A percentile compares a stretch with the other conserved stretches of the same genome.
phyloP scores from a whole-genome alignment of 805 yeast species.

The Blastobotrys robertii region DNA sequence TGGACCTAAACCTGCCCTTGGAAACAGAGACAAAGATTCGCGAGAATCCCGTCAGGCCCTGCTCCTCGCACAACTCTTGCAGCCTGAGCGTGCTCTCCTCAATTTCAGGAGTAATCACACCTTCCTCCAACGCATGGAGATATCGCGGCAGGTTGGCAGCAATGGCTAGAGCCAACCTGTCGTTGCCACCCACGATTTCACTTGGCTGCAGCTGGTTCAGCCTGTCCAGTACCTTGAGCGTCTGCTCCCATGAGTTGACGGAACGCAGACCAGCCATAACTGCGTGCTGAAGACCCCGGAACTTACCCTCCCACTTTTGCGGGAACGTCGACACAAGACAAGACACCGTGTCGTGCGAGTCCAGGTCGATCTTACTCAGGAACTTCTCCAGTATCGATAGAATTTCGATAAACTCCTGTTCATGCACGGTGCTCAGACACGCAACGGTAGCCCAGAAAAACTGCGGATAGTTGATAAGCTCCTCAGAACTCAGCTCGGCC shows the following conservation, averaged over 20 bases:
- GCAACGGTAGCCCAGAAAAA: conserved; percentile 94
- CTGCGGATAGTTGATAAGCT: conserved; percentile 81
- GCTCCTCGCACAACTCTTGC: conserved; percentile 49
- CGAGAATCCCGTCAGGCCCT: conserved; percentile 49
- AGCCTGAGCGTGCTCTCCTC: conserved; percentile 46
- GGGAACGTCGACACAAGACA: conserved; percentile 84
- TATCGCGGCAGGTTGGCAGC: conserved; percentile 78
- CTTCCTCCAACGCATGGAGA: conserved; percentile 63
- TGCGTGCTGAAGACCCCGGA: conserved; percentile 76
- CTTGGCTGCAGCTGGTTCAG: conserved; percentile 58
- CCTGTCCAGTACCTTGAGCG: conserved; percentile 63
- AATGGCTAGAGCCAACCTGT: conserved; percentile 60
- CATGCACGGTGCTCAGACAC: conserved; percentile 79
- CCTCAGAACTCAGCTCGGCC: conserved; percentile 70
- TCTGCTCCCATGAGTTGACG: conserved; percentile 65
- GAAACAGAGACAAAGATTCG: conserved; percentile 69
- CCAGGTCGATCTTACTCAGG: conserved; percentile 76
- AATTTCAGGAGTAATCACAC: conserved; percentile 41
- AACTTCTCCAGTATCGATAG: conserved; percentile 74
- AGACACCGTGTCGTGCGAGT: conserved; percentile 74
- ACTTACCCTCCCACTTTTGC: conserved; percentile 89
- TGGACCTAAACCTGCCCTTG: conserved; percentile 75
- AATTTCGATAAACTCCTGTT: conserved; percentile 85
- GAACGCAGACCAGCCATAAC: conserved; percentile 80
- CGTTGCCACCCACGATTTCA: conserved; percentile 60